Percentiles rank a stretch among this genome's conserved stretches.
Evolutionary conservation across 148 eudicot species (phyloP).

Genomic region (Diospyros kaki): DNA sequence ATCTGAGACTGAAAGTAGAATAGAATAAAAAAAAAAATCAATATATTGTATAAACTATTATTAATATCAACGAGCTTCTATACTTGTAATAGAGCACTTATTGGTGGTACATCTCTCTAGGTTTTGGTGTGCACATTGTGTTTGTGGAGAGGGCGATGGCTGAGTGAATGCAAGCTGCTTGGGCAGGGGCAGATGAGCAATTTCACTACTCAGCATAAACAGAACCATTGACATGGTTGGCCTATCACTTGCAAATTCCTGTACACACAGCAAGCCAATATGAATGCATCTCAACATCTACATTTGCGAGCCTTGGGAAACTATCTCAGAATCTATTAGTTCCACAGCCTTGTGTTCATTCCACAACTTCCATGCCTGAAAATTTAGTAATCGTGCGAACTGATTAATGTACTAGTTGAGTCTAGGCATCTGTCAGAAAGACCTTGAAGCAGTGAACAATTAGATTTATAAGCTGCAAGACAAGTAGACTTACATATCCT

Average conservation of each 20-base stretch:
- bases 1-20: too few species aligned
- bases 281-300: constrained; percentile 11
- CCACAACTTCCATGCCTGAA: constrained; percentile 35
- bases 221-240: constrained; percentile 34
- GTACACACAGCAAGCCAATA: constrained; percentile 32
- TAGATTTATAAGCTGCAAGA: neutral
- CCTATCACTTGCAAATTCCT: constrained; percentile 31
- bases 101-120: neutral
- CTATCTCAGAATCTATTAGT: constrained; percentile 24
- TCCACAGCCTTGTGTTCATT: constrained; percentile 12
- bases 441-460: too few species aligned
- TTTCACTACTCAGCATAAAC: constrained; percentile 30
- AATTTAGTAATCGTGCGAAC: neutral
- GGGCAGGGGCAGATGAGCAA: constrained; percentile 23
- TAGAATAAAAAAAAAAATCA: too few species aligned
- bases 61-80: constrained; percentile 2
- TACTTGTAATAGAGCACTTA: neutral
- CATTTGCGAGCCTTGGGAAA: neutral
- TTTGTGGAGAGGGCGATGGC: neutral
- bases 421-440: neutral
- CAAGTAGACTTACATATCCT: constrained; percentile 36
- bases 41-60: too few species aligned
- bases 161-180: constrained; percentile 29
- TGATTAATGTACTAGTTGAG: neutral
- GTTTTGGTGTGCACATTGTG: neutral